Evolutionary conservation across 108 stramenopile genomes (phyloP), one percentile per base, ranked within the genome.

Genomic region (Discostella pseudostelligera): DNA sequence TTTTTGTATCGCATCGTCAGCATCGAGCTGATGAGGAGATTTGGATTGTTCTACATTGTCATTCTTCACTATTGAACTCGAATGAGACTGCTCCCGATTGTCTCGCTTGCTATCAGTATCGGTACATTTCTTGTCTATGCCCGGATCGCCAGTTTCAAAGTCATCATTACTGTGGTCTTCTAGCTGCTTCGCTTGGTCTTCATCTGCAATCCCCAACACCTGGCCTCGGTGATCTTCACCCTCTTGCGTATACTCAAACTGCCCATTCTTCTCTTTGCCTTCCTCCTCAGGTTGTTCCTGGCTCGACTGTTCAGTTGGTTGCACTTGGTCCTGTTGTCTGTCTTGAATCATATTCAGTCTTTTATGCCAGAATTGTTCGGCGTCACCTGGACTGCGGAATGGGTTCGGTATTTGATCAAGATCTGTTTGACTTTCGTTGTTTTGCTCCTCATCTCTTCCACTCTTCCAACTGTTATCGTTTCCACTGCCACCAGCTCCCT

Each of bases 361-460:
- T 36, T 82, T 76, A 48, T 90, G 86, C 89, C 93, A 94, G 46
- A 84, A 90, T 62, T 88, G 84, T 53, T 79, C 80, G 12, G 84
- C 92, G 57, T 92, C 92, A 39, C 88, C 92, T 26, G 86, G 89
- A 59, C 77, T 81, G 59, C 90, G 85, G 48, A 96, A 88, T 19
- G 96, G 94, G 65, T 97, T 97, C 1, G 94, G 93, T 16, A 69
- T 65, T 22, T 85, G 76, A 46, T 67, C 43, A 44, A 53, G 43
- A 21, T 69, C 56, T 25, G 42, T 51, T 20, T 57, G 24, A 43
- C 50, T 48, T 36, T 28, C 39, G 22, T 4, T 39, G 3, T 59
- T 37, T 65, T 59, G 56, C 28, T 75, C 74, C 12, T 58, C 65
- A 42, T 57, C 66, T 62, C 61, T 43, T 51, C 78, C 68, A 44